Percentiles rank a stretch among this genome's conserved stretches.
Conservation (phyloP, 768 basidiomycete genomes). For the Termitomyces sp. region DNA sequence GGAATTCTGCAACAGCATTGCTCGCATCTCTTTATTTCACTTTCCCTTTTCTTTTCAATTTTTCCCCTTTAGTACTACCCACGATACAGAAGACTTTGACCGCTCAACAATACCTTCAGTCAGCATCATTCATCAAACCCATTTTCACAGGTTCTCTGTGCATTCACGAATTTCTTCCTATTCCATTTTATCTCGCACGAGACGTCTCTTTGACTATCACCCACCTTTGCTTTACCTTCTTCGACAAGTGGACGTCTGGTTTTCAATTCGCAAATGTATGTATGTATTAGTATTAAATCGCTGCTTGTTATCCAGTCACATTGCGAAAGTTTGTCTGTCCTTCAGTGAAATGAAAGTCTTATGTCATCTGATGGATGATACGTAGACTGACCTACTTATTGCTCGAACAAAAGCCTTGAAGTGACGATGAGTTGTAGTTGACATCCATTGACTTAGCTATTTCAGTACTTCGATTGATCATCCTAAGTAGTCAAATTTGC, state of each 20-base stretch:
- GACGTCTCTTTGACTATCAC: not conserved
- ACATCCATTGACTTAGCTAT: too few species aligned
- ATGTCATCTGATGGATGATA: too few species aligned
- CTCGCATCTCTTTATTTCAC: conserved; percentile 5
- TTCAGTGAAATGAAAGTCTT: not conserved
- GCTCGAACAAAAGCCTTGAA: too few species aligned
- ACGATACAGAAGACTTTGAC: conserved; percentile 1
- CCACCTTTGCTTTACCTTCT: not conserved
- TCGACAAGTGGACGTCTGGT: conserved; percentile 10
- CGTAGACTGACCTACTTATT: too few species aligned
- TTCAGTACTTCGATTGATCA: too few species aligned
- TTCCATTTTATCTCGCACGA: not conserved
- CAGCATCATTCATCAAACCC: not conserved
- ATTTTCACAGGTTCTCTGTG: not conserved
- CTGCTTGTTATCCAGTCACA: not conserved
- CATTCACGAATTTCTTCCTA: conserved; percentile 3
- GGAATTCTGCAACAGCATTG: conserved; percentile 5
- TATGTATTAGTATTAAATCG: conserved; percentile 21
- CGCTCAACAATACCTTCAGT: conserved; percentile 4
- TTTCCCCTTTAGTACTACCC: not conserved
- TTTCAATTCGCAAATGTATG: conserved; percentile 15
- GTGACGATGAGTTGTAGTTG: too few species aligned
- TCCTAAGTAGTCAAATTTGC: too few species aligned
- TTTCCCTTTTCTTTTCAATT: not conserved
- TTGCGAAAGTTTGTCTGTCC: not conserved